These are phyloP conservation scores for Hypoxylon perforatum DNA, from an alignment of 495 filamentous ascomycete species.

Conservation along the genomic window DNA sequence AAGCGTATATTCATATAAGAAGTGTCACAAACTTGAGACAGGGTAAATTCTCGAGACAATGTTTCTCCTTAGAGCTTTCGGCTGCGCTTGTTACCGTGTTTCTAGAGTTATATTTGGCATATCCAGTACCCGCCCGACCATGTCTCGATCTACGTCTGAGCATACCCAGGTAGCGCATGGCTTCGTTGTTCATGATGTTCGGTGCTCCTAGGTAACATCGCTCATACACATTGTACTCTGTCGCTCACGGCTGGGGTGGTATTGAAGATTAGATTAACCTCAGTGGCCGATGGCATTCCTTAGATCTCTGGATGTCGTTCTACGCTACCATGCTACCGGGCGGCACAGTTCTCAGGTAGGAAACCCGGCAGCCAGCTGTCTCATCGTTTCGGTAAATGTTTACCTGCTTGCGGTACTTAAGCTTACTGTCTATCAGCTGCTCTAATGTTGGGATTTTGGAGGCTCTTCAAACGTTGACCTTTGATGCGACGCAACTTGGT, in stretches of 20 bases:
- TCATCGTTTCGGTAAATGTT: conserved; percentile 23
- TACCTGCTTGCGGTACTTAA: too few species aligned
- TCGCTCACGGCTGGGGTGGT: conserved; percentile 10
- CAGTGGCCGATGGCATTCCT: conserved; percentile 8
- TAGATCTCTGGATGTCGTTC: conserved; percentile 24
- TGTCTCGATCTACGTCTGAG: conserved; percentile 1
- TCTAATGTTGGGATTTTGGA: conserved; percentile 14
- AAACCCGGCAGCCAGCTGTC: conserved; percentile 33
- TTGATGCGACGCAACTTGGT: conserved; percentile 9
- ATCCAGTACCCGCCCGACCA: background rate
- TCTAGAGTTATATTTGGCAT: conserved; percentile 13
- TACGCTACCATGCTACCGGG: conserved; percentile 20
- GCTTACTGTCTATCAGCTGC: conserved; percentile 7
- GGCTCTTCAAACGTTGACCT: conserved; percentile 8
- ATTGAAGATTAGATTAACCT: conserved; percentile 9
- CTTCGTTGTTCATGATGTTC: conserved; percentile 17
- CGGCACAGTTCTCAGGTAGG: conserved; percentile 39
- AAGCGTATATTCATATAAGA: background rate
- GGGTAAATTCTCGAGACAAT: conserved; percentile 20
- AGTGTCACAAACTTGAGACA: background rate
- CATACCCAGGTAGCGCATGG: background rate
- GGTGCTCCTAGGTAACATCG: background rate
- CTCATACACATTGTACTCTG: background rate
- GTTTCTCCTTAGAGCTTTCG: conserved; percentile 30
- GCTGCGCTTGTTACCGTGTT: background rate